Conservation (phyloP, 164 flowering plant genomes). For the Buxus sempervirens region DNA sequence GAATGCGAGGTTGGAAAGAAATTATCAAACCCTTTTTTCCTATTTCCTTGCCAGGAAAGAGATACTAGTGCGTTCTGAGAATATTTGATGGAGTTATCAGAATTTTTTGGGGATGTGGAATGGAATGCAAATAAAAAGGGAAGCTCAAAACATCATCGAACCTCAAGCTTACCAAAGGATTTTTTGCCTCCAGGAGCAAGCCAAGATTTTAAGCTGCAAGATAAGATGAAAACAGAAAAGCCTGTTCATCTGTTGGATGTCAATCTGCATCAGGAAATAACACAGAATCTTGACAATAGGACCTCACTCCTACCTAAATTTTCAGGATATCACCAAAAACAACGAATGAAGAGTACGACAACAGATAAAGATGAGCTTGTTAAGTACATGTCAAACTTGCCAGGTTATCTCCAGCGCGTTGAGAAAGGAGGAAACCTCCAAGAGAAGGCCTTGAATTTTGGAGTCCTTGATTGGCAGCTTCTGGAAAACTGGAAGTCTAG, state of each 20-base stretch:
- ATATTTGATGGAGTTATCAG: not conserved
- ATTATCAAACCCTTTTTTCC: not conserved
- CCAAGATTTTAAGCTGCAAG: constrained; percentile 20
- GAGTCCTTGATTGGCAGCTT: constrained; percentile 82
- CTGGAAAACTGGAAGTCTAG: constrained; percentile 69
- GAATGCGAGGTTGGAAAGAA: not conserved
- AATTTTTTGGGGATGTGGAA: not conserved
- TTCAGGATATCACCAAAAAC: constrained; percentile 24
- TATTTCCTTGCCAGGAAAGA: not conserved
- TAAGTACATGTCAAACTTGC: constrained; percentile 82
- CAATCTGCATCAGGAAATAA: constrained; percentile 16
- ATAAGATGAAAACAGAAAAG: constrained; percentile 25
- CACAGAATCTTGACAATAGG: constrained; percentile 17
- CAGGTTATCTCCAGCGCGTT: constrained; percentile 56
- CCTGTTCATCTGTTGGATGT: constrained; percentile 10
- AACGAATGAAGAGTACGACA: constrained; percentile 18
- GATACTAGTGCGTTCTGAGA: not conserved
- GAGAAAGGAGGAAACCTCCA: constrained; percentile 44
- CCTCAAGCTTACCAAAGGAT: constrained; percentile 24
- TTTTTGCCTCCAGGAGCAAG: constrained; percentile 13
- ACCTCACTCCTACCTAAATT: constrained; percentile 17
- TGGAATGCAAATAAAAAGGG: not conserved
- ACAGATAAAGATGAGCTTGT: constrained; percentile 65
- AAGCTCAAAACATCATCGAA: not conserved
- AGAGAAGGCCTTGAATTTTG: constrained; percentile 69